Evolutionary conservation across 495 filamentous ascomycete genomes (phyloP).

Genomic region (Penicillium robsamsonii): DNA sequence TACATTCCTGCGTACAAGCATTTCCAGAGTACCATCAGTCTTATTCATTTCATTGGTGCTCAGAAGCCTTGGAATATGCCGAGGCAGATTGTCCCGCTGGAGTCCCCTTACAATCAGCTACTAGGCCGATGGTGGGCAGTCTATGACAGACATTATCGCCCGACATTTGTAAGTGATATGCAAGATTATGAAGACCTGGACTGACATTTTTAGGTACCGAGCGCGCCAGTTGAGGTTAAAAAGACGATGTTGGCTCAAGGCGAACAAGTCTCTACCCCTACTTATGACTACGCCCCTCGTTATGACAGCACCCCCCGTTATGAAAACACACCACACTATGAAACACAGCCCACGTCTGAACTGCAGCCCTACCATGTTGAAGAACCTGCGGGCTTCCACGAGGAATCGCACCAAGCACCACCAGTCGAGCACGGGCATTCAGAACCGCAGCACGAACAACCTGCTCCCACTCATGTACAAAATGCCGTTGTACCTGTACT

Average conservation of each 20-base stretch:
- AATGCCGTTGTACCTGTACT: conserved; percentile 19
- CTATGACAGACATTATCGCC: conserved; percentile 79
- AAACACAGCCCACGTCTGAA: not conserved
- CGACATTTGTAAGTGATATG: conserved; percentile 28
- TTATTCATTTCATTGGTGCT: conserved; percentile 90
- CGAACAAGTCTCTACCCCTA: not conserved
- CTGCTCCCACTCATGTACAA: not conserved
- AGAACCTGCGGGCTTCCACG: conserved; percentile 1
- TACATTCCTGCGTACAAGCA: conserved; percentile 92
- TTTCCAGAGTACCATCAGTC: conserved; percentile 79
- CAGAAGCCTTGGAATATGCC: conserved; percentile 86
- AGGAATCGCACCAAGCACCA: conserved; percentile 1
- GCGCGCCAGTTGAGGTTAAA: not conserved
- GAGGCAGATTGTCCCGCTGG: conserved; percentile 53
- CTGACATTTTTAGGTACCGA: conserved; percentile 23
- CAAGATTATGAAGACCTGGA: not conserved
- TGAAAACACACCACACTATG: not conserved
- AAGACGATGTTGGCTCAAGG: not conserved
- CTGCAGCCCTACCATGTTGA: conserved; percentile 13
- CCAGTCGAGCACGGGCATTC: not conserved
- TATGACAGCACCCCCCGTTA: not conserved
- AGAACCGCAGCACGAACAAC: not conserved
- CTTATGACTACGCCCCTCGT: not conserved
- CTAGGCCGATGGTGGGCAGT: conserved; percentile 85
- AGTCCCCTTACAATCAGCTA: conserved; percentile 76